A percentile compares a stretch with the other conserved stretches of the same genome.
Evolutionary conservation across 2,329 filamentous ascomycete species (phyloP).

Genomic region (Seiridium cupressi): DNA sequence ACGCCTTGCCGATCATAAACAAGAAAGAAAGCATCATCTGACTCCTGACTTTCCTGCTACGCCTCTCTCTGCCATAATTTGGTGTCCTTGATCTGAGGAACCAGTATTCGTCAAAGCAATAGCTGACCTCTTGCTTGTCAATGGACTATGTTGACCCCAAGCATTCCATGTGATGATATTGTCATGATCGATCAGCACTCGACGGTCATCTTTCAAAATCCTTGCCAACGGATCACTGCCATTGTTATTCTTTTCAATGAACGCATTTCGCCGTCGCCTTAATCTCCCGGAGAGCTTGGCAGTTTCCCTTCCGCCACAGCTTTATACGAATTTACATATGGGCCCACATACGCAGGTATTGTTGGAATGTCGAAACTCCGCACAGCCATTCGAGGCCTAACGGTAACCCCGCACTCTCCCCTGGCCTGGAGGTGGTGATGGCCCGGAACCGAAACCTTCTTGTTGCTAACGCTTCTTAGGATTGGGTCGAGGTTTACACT

Average conservation of each 20-base stretch:
- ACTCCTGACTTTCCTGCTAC: background rate
- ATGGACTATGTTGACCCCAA: no score
- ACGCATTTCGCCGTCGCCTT: no score
- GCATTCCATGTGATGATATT: no score
- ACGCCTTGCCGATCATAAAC: background rate
- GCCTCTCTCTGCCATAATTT: background rate
- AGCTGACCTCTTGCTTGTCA: no score
- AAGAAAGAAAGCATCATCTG: background rate
- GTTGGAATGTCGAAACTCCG: background rate
- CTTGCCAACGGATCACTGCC: no score
- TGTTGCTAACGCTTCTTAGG: conserved; percentile 55
- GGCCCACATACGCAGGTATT: no score
- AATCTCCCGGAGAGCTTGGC: no score
- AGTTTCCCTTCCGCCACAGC: no score
- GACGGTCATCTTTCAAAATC: no score
- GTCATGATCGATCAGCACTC: no score
- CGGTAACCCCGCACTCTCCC: background rate
- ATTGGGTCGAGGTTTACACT: conserved; percentile 60
- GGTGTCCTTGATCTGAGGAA: background rate
- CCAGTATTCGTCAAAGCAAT: background rate
- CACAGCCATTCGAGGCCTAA: background rate
- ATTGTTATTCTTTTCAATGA: no score
- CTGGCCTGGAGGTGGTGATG: background rate
- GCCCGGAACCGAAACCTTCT: background rate
- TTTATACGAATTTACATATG: no score